Percentiles rank a stretch among this genome's conserved stretches.
phyloP scores from a whole-genome alignment of 805 yeast species.

The Ascoidea rubescens region DNA sequence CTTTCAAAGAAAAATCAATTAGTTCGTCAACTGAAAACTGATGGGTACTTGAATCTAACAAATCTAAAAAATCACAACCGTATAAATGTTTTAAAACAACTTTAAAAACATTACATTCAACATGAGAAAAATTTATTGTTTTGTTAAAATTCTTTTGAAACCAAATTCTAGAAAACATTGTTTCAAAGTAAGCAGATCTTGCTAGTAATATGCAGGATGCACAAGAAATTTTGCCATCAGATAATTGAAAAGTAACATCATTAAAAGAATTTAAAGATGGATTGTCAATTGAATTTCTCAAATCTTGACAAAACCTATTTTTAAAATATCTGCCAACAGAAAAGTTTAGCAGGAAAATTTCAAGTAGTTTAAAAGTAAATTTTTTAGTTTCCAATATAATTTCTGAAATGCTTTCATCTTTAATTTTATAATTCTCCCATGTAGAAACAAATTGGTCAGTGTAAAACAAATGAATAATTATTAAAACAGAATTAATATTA shows the following conservation, averaged over 20 bases:
- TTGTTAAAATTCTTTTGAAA: background rate
- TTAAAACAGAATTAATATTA: conserved; percentile 8
- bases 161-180: too few species aligned
- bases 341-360: conserved; percentile 15
- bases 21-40: conserved; percentile 24
- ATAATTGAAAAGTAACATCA: too few species aligned
- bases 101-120: conserved; percentile 27
- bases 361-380: conserved; percentile 17
- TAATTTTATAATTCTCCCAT: conserved; percentile 27
- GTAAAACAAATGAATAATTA: conserved; percentile 35
- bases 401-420: conserved; percentile 16
- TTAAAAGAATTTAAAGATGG: too few species aligned
- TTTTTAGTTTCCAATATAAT: conserved; percentile 18
- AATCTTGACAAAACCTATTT: conserved; percentile 37
- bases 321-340: conserved; percentile 31
- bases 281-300: conserved; percentile 28
- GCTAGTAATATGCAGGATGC: too few species aligned
- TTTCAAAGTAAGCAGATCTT: too few species aligned
- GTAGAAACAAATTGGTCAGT: conserved; percentile 29
- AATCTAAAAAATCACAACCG: conserved; percentile 31
- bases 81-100: conserved; percentile 40
- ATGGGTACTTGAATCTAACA: conserved; percentile 20
- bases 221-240: too few species aligned
- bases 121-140: conserved; percentile 28
- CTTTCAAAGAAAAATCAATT: conserved; percentile 38